Evolutionary conservation across 2,329 filamentous ascomycete genomes (phyloP).

Genomic region (Diaporthe sp.): DNA sequence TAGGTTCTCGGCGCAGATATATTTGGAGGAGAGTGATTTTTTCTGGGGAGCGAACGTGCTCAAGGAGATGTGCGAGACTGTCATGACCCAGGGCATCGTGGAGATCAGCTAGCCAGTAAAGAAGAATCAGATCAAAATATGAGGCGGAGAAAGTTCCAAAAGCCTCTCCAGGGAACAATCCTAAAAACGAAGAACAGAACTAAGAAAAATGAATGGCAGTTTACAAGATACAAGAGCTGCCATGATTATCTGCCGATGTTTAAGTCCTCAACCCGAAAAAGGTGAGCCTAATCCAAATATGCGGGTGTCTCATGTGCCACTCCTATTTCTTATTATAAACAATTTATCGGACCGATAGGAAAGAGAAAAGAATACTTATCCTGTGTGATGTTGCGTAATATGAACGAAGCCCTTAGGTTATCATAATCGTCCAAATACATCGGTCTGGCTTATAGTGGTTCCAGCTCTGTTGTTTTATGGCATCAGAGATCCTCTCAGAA

Average conservation of each 20-base stretch:
- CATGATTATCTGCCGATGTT: background rate
- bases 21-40: conserved; percentile 83
- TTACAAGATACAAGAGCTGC: background rate
- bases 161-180: background rate
- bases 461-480: too few relatives aligned
- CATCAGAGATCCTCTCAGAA: too few relatives aligned
- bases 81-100: background rate
- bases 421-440: too few relatives aligned
- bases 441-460: too few relatives aligned
- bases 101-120: background rate
- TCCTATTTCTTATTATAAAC: background rate
- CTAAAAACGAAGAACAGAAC: background rate
- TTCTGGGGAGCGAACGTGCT: conserved; percentile 75
- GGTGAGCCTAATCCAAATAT: background rate
- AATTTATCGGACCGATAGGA: too few relatives aligned
- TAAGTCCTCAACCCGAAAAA: background rate
- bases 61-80: conserved; percentile 58
- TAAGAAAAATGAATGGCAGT: fast-evolving
- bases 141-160: background rate
- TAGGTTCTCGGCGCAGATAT: conserved; percentile 84
- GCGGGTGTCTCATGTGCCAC: background rate
- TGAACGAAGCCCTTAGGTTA: too few relatives aligned
- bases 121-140: background rate
- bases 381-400: too few relatives aligned
- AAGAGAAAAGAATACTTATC: too few relatives aligned